These are phyloP conservation scores for Micractinium conductrix DNA, from an alignment of 139 green algal species.

Conservation along the genomic window DNA sequence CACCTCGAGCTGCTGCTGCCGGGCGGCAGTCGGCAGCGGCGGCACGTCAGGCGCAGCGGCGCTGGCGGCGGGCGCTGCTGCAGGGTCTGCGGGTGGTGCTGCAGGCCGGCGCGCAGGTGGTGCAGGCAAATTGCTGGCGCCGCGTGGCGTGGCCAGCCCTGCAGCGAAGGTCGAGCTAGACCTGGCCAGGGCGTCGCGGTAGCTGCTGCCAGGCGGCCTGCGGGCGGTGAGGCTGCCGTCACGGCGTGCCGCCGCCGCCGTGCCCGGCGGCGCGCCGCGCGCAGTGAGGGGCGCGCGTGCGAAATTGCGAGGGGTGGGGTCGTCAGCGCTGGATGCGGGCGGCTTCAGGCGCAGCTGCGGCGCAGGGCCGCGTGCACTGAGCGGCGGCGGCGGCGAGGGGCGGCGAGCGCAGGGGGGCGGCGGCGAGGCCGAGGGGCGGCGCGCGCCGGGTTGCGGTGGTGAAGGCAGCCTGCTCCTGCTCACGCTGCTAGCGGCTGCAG, in stretches of 20 bases:
- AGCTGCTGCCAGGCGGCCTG: neutral
- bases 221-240: neutral
- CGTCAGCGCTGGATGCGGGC: neutral
- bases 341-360: neutral
- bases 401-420: neutral
- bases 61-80: too few relatives aligned
- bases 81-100: neutral
- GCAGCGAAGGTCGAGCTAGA: too few relatives aligned
- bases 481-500: too few relatives aligned
- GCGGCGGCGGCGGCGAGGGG: too few relatives aligned
- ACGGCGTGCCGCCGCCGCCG: neutral
- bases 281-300: neutral
- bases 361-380: too few relatives aligned
- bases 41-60: neutral
- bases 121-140: neutral
- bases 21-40: neutral
- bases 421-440: neutral
- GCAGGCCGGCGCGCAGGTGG: neutral
- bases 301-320: slow-evolving; percentile 6
- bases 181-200: neutral
- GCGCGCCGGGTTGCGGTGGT: neutral
- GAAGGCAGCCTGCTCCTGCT: neutral
- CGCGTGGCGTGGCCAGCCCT: neutral
- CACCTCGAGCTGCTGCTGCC: neutral
- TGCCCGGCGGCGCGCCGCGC: neutral